These are phyloP conservation scores for Glutinoglossum americanum DNA, from an alignment of 495 filamentous ascomycete genomes.

Conservation along the genomic window DNA sequence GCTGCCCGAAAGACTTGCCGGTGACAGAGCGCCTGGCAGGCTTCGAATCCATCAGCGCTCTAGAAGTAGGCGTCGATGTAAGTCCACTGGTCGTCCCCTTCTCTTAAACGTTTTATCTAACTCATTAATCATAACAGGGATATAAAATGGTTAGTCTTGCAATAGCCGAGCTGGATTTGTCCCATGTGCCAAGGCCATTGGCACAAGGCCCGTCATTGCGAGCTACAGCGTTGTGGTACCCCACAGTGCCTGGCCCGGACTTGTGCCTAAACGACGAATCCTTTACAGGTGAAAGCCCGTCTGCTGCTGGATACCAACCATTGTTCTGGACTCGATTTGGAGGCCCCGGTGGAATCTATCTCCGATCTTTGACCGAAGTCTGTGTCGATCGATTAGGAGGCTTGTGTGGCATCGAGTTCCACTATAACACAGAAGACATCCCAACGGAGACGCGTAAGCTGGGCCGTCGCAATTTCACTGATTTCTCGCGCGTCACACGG, in stretches of 20 bases:
- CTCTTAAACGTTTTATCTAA: not conserved
- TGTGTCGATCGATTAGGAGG: conserved; percentile 3
- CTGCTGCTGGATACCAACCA: conserved; percentile 5
- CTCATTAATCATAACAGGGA: not conserved
- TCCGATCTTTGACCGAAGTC: conserved; percentile 7
- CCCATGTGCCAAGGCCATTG: not conserved
- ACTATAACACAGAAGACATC: conserved; percentile 6
- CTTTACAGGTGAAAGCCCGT: conserved; percentile 4
- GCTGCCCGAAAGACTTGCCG: not conserved
- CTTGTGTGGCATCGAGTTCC: conserved; percentile 7
- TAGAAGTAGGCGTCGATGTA: not conserved
- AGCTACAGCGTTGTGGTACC: conserved; percentile 7
- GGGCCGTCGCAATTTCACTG: conserved; percentile 6
- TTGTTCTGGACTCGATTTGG: conserved; percentile 9
- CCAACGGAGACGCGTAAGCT: conserved; percentile 6
- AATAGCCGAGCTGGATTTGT: not conserved
- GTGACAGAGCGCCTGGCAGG: not conserved
- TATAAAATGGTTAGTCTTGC: not conserved
- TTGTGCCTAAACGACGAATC: conserved; percentile 6
- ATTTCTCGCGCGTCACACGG: conserved; percentile 2
- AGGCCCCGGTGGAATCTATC: conserved; percentile 8
- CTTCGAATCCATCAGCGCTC: not conserved
- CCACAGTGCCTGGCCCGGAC: conserved; percentile 3
- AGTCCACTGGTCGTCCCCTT: not conserved
- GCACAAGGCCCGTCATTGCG: conserved; percentile 2